These are phyloP conservation scores for Berkeleyomyces basicola DNA, from an alignment of 2,329 filamentous ascomycete species.

Conservation along the genomic window DNA sequence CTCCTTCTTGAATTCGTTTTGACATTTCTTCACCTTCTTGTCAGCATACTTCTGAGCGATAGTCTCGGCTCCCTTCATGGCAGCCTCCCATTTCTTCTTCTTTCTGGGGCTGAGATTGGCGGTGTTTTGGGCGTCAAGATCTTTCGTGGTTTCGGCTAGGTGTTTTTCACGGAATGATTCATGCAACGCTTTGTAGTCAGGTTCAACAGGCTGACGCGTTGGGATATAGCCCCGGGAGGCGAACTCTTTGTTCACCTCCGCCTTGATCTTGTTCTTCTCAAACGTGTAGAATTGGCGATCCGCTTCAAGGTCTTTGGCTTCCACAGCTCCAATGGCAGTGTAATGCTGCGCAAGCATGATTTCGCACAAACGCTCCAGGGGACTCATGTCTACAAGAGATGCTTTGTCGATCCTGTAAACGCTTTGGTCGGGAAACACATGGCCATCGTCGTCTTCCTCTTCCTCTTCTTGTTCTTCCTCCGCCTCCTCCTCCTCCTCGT, in stretches of 20 bases:
- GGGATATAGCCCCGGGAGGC: background rate
- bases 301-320: background rate
- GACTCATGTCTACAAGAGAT: background rate
- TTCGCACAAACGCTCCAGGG: background rate
- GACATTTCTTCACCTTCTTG: background rate
- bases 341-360: constrained; percentile 2
- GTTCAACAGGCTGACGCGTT: background rate
- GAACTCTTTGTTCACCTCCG: background rate
- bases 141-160: too few relatives aligned
- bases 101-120: background rate
- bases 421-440: background rate
- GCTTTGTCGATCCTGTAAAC: background rate
- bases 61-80: background rate
- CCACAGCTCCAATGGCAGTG: background rate
- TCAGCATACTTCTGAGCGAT: background rate
- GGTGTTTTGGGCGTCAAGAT: background rate
- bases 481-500: background rate
- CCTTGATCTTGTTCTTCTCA: constrained; percentile 1
- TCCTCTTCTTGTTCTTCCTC: background rate
- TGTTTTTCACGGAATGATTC: too few relatives aligned
- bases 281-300: background rate
- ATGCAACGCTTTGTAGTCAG: background rate
- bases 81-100: background rate
- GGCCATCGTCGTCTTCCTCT: background rate
- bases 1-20: background rate